Evolutionary conservation across 345 rosid species (phyloP).

Genomic region (Turnera subulata): DNA sequence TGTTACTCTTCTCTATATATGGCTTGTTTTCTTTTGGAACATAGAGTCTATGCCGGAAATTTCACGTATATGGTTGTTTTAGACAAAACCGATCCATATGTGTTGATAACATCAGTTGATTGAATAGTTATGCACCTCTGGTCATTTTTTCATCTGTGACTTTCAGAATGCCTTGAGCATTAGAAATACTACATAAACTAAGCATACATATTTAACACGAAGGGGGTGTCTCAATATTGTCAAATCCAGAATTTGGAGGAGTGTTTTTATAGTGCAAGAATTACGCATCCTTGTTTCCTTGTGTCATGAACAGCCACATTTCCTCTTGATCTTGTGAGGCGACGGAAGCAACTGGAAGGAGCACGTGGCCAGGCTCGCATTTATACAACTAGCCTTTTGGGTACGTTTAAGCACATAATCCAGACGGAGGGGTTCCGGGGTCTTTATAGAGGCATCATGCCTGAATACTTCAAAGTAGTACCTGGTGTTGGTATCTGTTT

Average conservation of each 20-base stretch:
- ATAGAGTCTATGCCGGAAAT: no score
- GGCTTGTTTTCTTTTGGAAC: no score
- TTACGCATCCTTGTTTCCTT: neutral
- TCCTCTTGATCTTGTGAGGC: slow-evolving; percentile 93
- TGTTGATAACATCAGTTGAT: no score
- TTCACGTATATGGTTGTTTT: no score
- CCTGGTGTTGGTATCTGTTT: slow-evolving; percentile 91
- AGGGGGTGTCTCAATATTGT: no score
- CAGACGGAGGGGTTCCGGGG: slow-evolving; percentile 77
- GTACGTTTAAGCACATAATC: slow-evolving; percentile 71
- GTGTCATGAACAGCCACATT: slow-evolving; percentile 62
- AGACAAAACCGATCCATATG: no score
- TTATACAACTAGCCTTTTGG: slow-evolving; percentile 65
- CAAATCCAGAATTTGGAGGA: no score
- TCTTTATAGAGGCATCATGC: slow-evolving; percentile 89
- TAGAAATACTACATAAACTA: no score
- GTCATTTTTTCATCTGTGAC: no score
- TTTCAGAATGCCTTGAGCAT: no score
- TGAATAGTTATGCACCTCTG: no score
- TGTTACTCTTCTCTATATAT: neutral
- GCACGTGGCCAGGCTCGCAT: slow-evolving; percentile 85
- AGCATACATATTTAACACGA: no score
- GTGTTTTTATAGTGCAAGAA: neutral
- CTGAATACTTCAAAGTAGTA: slow-evolving; percentile 93
- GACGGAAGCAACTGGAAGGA: slow-evolving; percentile 97